These are phyloP conservation scores for Tricholoma furcatifolium DNA, from an alignment of 768 basidiomycete species.

Conservation along the genomic window DNA sequence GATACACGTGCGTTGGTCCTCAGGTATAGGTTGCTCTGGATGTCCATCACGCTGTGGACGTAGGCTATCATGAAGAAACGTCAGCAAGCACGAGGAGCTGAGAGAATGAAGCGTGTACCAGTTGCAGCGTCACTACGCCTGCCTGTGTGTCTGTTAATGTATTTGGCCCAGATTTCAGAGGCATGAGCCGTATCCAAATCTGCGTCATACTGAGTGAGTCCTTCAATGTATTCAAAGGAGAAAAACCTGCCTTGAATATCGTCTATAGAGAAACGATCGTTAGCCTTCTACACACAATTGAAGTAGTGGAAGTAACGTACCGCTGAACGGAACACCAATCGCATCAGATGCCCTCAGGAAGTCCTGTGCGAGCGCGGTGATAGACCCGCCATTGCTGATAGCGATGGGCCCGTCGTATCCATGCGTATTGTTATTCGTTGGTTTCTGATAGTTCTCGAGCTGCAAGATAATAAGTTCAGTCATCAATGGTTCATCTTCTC, in stretches of 20 bases:
- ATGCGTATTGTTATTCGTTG: constrained; percentile 62
- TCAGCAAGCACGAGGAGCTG: background rate
- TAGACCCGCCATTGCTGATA: constrained; percentile 67
- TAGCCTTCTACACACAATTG: background rate
- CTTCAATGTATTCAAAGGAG: background rate
- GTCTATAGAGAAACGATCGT: constrained; percentile 33
- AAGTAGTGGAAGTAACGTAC: constrained; percentile 30
- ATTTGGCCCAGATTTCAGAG: constrained; percentile 76
- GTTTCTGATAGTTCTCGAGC: constrained; percentile 79
- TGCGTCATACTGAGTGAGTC: constrained; percentile 10
- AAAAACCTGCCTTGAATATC: constrained; percentile 52
- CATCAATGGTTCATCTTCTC: background rate
- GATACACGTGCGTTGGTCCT: constrained; percentile 66
- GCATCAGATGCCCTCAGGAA: constrained; percentile 64
- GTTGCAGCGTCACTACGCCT: constrained; percentile 71
- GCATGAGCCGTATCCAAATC: constrained; percentile 60
- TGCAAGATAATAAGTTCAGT: constrained; percentile 17
- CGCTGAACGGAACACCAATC: constrained; percentile 63
- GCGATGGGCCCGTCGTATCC: constrained; percentile 76
- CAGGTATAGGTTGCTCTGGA: constrained; percentile 64
- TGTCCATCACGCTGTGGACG: constrained; percentile 70
- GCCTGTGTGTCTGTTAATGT: constrained; percentile 73
- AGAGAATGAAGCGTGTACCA: constrained; percentile 31
- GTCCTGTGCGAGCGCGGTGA: constrained; percentile 64
- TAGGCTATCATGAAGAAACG: constrained; percentile 39